phyloP scores from a whole-genome alignment of 2,329 filamentous ascomycete species.

The Calonectria montana region DNA sequence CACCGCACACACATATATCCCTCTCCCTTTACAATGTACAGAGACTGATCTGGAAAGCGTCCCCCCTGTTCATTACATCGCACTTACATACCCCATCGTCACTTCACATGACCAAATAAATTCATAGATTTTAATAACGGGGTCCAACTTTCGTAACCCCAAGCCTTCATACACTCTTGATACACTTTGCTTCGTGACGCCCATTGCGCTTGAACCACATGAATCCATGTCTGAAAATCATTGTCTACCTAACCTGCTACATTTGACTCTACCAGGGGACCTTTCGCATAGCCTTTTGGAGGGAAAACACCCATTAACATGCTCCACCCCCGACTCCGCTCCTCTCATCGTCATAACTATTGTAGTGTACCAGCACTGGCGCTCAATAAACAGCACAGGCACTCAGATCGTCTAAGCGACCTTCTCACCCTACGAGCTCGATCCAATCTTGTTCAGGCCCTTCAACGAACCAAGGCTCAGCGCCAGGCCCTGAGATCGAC shows the following conservation, averaged over 20 bases:
- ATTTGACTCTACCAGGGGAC: constrained; percentile 44
- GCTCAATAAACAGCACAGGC: constrained; percentile 28
- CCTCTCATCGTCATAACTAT: constrained; percentile 43
- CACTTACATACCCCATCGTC: constrained; percentile 3
- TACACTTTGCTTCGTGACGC: constrained; percentile 11
- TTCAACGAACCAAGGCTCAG: constrained; percentile 94
- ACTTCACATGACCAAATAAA: not conserved
- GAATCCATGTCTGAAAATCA: constrained; percentile 40
- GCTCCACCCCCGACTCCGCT: constrained; percentile 47
- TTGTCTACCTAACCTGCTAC: constrained; percentile 46
- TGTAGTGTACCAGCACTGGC: constrained; percentile 35
- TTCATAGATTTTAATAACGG: constrained; percentile 19
- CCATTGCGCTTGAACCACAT: constrained; percentile 23
- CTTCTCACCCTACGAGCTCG: constrained; percentile 42
- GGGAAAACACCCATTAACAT: constrained; percentile 48
- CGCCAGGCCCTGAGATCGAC: constrained; percentile 93
- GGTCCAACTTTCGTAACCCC: not conserved
- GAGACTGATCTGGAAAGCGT: constrained; percentile 19
- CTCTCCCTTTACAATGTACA: not conserved
- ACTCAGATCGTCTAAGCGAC: constrained; percentile 17
- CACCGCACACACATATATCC: not conserved
- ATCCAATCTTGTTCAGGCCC: constrained; percentile 85
- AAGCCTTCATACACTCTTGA: not conserved
- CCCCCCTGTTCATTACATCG: not conserved
- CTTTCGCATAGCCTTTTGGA: constrained; percentile 45